Evolutionary conservation across 2,329 filamentous ascomycete genomes (phyloP).

Genomic region (Blumeria graminis): DNA sequence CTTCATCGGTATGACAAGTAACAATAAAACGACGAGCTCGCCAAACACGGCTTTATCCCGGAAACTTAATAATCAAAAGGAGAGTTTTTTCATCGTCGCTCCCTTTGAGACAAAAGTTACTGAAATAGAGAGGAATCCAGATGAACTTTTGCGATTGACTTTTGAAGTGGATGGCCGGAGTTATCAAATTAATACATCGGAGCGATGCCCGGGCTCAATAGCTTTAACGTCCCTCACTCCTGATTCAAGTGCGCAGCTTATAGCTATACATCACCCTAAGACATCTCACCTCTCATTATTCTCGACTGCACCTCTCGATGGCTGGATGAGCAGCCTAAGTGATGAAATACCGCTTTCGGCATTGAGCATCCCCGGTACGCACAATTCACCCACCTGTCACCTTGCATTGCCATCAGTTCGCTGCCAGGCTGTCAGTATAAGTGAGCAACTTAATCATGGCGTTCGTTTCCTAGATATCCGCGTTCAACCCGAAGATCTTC

Average conservation of each 20-base stretch:
- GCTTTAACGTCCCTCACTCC: conserved; percentile 32
- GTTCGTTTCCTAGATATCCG: conserved; percentile 88
- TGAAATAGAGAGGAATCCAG: conserved; percentile 31
- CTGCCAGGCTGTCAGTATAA: conserved; percentile 61
- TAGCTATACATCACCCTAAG: conserved; percentile 37
- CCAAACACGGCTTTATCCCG: conserved; percentile 24
- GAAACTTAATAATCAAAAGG: conserved; percentile 33
- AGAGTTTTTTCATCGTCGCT: conserved; percentile 36
- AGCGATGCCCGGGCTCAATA: conserved; percentile 31
- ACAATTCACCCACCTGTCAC: conserved; percentile 77
- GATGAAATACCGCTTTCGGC: conserved; percentile 51
- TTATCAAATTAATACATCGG: conserved; percentile 44
- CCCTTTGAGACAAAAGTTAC: conserved; percentile 44
- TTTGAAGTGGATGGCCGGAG: conserved; percentile 39
- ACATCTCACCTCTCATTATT: conserved; percentile 37
- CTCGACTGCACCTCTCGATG: conserved; percentile 41
- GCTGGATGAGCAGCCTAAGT: conserved; percentile 62
- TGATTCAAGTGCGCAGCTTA: conserved; percentile 30
- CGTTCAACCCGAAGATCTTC: conserved; percentile 38
- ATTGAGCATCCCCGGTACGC: conserved; percentile 80
- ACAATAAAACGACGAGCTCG: conserved; percentile 18
- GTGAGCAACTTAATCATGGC: conserved; percentile 64
- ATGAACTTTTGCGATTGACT: conserved; percentile 48
- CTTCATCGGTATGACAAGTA: conserved; percentile 21
- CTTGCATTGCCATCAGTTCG: conserved; percentile 74